Evolutionary conservation across 2,329 filamentous ascomycete species (phyloP).

Genomic region (Colletotrichum navitas): DNA sequence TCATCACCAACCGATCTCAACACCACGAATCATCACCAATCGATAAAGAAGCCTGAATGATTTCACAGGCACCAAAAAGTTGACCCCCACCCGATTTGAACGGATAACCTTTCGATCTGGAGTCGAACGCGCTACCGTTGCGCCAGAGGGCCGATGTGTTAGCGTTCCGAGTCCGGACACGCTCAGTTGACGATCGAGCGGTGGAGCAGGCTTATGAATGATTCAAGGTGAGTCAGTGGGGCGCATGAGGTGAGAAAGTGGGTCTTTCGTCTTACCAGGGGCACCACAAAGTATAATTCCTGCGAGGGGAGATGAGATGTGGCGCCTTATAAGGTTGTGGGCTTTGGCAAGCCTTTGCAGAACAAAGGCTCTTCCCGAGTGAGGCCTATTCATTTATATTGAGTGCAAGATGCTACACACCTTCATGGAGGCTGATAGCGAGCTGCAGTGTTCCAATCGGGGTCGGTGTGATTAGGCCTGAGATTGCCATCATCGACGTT

Average conservation of each 20-base stretch:
- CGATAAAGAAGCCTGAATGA: background rate
- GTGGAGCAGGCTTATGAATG: background rate
- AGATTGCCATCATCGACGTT: background rate
- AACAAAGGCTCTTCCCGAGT: background rate
- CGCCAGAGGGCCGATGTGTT: conserved; percentile 20
- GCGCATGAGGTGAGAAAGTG: background rate
- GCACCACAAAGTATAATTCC: background rate
- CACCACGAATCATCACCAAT: background rate
- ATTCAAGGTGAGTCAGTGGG: background rate
- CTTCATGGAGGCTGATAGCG: background rate
- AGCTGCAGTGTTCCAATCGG: background rate
- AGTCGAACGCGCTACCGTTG: conserved; percentile 42
- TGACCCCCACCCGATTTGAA: conserved; percentile 42
- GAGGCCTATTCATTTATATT: no score
- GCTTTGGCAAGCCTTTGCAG: background rate
- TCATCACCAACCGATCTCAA: background rate
- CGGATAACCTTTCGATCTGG: conserved; percentile 42
- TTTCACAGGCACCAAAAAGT: background rate
- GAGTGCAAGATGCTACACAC: no score
- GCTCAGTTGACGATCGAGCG: accelerated
- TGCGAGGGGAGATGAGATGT: background rate
- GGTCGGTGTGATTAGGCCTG: no score
- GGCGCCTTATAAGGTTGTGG: background rate
- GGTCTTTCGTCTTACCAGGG: background rate
- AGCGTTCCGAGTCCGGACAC: background rate